A percentile compares a stretch with the other conserved stretches of the same genome.
Evolutionary conservation across 768 basidiomycete genomes (phyloP).

Genomic region (Lanmaoa pseudosensibilis): DNA sequence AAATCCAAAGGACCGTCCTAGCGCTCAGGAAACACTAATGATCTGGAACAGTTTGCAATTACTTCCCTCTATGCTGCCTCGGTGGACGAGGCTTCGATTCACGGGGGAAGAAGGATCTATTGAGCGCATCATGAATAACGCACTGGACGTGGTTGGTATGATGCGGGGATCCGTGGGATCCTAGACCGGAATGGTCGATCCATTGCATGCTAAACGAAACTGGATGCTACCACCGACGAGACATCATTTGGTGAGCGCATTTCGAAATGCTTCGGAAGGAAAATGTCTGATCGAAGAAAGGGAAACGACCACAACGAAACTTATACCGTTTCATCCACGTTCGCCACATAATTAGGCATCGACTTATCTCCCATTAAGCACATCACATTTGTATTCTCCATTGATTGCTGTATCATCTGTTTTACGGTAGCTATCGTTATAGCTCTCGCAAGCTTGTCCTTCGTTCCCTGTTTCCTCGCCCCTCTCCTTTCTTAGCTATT

Average conservation of each 20-base stretch:
- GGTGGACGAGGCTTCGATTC: conserved; percentile 10
- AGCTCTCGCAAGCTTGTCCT: neutral
- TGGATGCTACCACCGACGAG: neutral
- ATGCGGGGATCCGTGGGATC: conserved; percentile 8
- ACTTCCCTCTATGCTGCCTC: neutral
- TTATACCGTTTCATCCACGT: neutral
- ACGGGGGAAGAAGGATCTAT: conserved; percentile 11
- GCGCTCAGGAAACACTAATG: neutral
- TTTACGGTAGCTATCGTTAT: neutral
- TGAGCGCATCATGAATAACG: conserved; percentile 15
- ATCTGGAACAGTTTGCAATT: conserved; percentile 10
- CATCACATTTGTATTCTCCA: neutral
- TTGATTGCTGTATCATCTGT: neutral
- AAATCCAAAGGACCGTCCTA: conserved; percentile 6
- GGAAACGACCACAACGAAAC: neutral
- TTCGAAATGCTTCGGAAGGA: neutral
- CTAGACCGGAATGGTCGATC: neutral
- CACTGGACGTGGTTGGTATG: conserved; percentile 12
- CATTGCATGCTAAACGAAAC: neutral
- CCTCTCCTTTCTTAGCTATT: neutral
- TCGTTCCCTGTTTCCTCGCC: too few species aligned
- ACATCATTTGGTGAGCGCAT: too few species aligned
- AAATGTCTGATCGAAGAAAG: neutral
- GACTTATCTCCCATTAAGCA: neutral
- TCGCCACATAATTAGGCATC: neutral